A percentile compares a stretch with the other conserved stretches of the same genome.
phyloP scores from a whole-genome alignment of 164 flowering plant genomes.

The Euptelea pleiosperma region DNA sequence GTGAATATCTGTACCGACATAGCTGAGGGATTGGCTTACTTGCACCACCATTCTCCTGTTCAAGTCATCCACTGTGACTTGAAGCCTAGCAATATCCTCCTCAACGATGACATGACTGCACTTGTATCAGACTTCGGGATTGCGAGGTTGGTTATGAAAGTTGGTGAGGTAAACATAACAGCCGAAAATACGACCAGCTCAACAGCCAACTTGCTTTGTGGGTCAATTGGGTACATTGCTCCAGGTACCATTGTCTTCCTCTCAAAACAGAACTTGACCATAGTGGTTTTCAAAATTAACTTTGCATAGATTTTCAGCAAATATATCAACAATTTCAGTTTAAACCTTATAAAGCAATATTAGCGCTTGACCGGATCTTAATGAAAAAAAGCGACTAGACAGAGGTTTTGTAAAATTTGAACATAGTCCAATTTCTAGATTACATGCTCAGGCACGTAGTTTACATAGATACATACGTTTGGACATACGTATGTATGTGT shows the following conservation, averaged over 20 bases:
- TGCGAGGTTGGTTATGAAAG: conserved; percentile 27
- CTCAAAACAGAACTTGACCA: too few species aligned
- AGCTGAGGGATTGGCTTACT: conserved; percentile 34
- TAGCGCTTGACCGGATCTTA: too few species aligned
- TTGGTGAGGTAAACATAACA: conserved; percentile 10
- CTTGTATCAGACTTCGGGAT: conserved; percentile 34
- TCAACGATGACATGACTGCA: conserved; percentile 31
- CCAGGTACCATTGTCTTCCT: conserved; percentile 27
- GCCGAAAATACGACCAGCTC: conserved; percentile 10
- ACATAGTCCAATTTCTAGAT: too few species aligned
- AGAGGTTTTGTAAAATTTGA: too few species aligned
- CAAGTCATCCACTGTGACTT: conserved; percentile 35
- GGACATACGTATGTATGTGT: too few species aligned
- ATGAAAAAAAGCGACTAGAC: too few species aligned
- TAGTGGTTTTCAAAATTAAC: too few species aligned
- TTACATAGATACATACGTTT: too few species aligned
- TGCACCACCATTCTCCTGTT: conserved; percentile 38
- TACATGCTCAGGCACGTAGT: too few species aligned
- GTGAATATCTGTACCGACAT: conserved; percentile 28
- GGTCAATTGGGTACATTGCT: conserved; percentile 31
- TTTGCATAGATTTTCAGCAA: too few species aligned
- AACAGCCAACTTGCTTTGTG: conserved; percentile 23
- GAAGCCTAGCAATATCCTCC: conserved; percentile 33
- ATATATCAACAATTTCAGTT: too few species aligned
- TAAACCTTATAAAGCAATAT: too few species aligned